A percentile compares a stretch with the other conserved stretches of the same genome.
Conservation (phyloP, 345 rosid species). For the Hibiscus tridactylites region DNA sequence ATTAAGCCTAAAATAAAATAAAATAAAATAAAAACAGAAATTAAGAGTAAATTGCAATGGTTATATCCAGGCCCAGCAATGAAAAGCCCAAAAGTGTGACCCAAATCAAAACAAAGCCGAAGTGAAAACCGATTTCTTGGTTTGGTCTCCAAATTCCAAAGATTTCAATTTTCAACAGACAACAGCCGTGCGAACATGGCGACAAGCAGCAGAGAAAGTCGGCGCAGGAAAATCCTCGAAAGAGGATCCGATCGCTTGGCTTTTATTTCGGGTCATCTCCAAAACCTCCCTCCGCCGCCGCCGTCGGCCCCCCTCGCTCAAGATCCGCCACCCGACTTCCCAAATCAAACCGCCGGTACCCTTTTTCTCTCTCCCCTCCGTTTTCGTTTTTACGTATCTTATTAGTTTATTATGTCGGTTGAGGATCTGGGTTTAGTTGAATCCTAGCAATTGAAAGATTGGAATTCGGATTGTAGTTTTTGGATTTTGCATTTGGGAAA, state of each 20-base stretch:
- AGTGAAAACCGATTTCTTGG: too few relatives aligned
- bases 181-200: conserved; percentile 14
- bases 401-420: background rate
- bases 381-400: background rate
- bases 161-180: background rate
- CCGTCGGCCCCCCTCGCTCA: background rate
- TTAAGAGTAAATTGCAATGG: too few relatives aligned
- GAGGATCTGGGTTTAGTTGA: background rate
- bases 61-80: too few relatives aligned
- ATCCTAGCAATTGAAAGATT: background rate
- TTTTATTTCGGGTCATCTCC: conserved; percentile 54
- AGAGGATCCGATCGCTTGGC: conserved; percentile 86
- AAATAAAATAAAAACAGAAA: too few relatives aligned
- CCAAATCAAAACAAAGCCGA: too few relatives aligned
- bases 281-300: conserved; percentile 12
- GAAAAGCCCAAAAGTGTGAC: too few relatives aligned
- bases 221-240: conserved; percentile 67
- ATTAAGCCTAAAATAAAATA: too few relatives aligned
- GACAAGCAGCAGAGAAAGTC: conserved; percentile 52
- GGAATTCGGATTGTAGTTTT: background rate
- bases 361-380: too few relatives aligned
- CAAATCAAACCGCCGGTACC: background rate
- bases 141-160: background rate
- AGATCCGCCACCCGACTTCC: background rate
- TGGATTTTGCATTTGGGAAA: background rate